Conservation (phyloP, 2,329 filamentous ascomycete genomes). For the Fusarium nelsonii region DNA sequence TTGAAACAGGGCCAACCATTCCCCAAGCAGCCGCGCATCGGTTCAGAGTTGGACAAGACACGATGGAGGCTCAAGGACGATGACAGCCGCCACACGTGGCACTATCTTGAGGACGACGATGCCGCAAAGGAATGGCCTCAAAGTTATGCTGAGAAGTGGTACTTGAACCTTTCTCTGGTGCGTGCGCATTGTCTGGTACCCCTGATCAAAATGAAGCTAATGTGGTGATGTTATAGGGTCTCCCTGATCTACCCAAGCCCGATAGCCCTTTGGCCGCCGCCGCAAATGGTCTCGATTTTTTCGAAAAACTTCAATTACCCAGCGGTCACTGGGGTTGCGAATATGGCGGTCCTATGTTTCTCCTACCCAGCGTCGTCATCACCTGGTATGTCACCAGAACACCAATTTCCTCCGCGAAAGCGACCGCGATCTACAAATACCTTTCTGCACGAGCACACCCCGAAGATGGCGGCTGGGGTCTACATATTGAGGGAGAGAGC, state of each 20-base stretch:
- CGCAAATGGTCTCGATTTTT: constrained; percentile 87
- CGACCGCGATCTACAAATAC: constrained; percentile 92
- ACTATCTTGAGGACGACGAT: constrained; percentile 83
- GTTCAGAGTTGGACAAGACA: constrained; percentile 78
- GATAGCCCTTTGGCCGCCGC: constrained; percentile 81
- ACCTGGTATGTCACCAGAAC: constrained; percentile 92
- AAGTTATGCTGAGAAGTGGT: constrained; percentile 88
- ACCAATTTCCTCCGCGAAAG: constrained; percentile 81
- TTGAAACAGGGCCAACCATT: constrained; percentile 49
- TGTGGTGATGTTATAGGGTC: constrained; percentile 64
- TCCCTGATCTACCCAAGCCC: constrained; percentile 78
- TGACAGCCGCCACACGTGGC: constrained; percentile 90
- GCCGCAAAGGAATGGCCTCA: constrained; percentile 85
- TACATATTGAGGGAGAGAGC: constrained; percentile 94
- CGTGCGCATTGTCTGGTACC: constrained; percentile 16
- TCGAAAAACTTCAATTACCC: constrained; percentile 87
- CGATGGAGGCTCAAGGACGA: constrained; percentile 90
- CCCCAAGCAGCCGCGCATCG: constrained; percentile 62
- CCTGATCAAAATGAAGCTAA: constrained; percentile 17
- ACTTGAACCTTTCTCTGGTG: constrained; percentile 83
- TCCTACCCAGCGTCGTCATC: constrained; percentile 86
- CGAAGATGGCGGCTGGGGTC: constrained; percentile 94
- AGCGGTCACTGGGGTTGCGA: constrained; percentile 97
- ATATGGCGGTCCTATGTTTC: constrained; percentile 97
- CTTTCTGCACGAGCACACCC: constrained; percentile 86